Evolutionary conservation across 2,329 filamentous ascomycete genomes (phyloP).

Genomic region (Exserohilum turcica): DNA sequence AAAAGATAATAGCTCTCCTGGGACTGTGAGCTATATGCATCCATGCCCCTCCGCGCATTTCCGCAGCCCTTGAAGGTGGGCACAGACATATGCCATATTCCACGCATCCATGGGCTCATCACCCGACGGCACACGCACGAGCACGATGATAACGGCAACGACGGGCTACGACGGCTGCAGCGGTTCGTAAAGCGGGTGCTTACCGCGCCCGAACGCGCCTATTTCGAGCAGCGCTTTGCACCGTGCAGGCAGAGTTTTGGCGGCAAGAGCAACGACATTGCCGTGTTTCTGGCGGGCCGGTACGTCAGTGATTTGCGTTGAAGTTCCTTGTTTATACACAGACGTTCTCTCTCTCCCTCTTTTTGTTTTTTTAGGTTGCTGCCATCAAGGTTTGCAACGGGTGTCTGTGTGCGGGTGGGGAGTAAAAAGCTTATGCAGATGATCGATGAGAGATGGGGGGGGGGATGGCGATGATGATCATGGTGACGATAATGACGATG

Average conservation of each 20-base stretch:
- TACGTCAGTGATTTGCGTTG: too few species aligned
- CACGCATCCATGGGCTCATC: conserved; percentile 67
- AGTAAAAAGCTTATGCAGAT: too few species aligned
- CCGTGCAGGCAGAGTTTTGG: conserved; percentile 6
- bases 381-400: too few species aligned
- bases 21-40: too few species aligned
- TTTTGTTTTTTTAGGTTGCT: too few species aligned
- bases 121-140: conserved; percentile 21
- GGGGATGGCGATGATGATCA: too few species aligned
- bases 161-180: conserved; percentile 12
- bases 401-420: too few species aligned
- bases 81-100: conserved; percentile 76
- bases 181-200: conserved; percentile 33
- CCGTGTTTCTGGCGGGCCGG: conserved; percentile 45
- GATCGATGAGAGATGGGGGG: too few species aligned
- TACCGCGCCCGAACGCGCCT: conserved; percentile 40
- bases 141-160: background rate
- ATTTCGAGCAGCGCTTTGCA: conserved; percentile 40
- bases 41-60: conserved; percentile 59
- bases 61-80: conserved; percentile 72
- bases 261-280: conserved; percentile 23
- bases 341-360: too few species aligned
- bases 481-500: too few species aligned
- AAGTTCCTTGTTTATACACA: too few species aligned
- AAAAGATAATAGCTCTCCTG: too few species aligned